Evolutionary conservation across 2,329 filamentous ascomycete species (phyloP).

Genomic region (Scytalidium lignicola): DNA sequence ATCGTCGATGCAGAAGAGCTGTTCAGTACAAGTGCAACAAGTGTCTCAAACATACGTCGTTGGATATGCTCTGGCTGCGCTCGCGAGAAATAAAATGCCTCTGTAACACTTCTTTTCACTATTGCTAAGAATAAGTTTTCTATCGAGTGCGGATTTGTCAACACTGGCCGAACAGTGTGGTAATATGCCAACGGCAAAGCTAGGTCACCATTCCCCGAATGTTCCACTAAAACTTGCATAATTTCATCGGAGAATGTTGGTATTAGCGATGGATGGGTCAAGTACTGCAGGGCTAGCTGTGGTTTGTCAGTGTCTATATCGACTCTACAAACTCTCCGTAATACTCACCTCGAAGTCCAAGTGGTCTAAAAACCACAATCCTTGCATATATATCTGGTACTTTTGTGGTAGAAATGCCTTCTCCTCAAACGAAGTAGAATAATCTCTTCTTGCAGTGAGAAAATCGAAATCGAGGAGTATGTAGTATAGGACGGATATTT

Average conservation of each 20-base stretch:
- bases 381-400: conserved; percentile 77
- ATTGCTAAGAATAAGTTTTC: conserved; percentile 66
- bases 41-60: conserved; percentile 59
- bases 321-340: conserved; percentile 9
- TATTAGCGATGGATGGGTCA: conserved; percentile 73
- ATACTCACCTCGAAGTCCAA: conserved; percentile 58
- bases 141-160: conserved; percentile 59
- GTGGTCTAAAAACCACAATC: conserved; percentile 75
- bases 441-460: conserved; percentile 32
- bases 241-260: conserved; percentile 84
- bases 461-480: conserved; percentile 68
- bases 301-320: conserved; percentile 17
- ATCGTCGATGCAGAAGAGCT: conserved; percentile 32
- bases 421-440: conserved; percentile 53
- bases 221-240: conserved; percentile 60
- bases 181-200: conserved; percentile 72
- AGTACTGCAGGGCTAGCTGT: conserved; percentile 64
- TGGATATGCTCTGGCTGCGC: conserved; percentile 57
- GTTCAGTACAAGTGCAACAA: conserved; percentile 55
- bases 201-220: conserved; percentile 54
- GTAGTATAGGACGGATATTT: conserved; percentile 80
- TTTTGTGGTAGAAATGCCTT: conserved; percentile 64
- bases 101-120: conserved; percentile 59
- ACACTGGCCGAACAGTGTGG: conserved; percentile 66
- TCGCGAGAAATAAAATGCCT: conserved; percentile 70